Percentiles rank a stretch among this genome's conserved stretches.
Conservation (phyloP, 306 rosid genomes). For the Lathyrus tuberosus region DNA sequence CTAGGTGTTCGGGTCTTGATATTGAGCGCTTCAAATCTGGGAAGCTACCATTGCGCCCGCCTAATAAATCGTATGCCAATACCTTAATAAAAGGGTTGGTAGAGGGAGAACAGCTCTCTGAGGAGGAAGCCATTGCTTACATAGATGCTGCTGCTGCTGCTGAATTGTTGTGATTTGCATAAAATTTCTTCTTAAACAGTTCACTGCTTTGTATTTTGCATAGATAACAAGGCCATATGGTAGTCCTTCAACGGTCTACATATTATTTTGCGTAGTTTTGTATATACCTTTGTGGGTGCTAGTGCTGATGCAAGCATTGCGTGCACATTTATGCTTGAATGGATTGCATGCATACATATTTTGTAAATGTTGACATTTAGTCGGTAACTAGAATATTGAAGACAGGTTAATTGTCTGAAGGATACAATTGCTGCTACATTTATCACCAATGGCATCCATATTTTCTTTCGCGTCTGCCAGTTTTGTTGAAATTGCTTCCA, state of each 20-base stretch:
- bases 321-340: background rate
- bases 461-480: background rate
- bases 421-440: constrained; percentile 9
- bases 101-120: constrained; percentile 72
- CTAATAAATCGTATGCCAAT: constrained; percentile 58
- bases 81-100: constrained; percentile 67
- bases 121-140: constrained; percentile 68
- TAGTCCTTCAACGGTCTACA: background rate
- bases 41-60: constrained; percentile 59
- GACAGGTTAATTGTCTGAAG: background rate
- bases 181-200: constrained; percentile 20
- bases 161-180: constrained; percentile 48
- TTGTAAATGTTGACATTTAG: background rate
- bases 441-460: background rate
- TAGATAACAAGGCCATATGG: background rate
- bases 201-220: background rate
- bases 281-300: background rate
- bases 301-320: background rate
- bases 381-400: background rate
- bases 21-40: constrained; percentile 62
- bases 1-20: constrained; percentile 59
- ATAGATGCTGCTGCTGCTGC: constrained; percentile 59
- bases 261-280: constrained; percentile 1
- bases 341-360: constrained; percentile 5
- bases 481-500: no score